These are phyloP conservation scores for Inonotus hispidus DNA, from an alignment of 1,284 basidiomycete species.

Conservation along the genomic window DNA sequence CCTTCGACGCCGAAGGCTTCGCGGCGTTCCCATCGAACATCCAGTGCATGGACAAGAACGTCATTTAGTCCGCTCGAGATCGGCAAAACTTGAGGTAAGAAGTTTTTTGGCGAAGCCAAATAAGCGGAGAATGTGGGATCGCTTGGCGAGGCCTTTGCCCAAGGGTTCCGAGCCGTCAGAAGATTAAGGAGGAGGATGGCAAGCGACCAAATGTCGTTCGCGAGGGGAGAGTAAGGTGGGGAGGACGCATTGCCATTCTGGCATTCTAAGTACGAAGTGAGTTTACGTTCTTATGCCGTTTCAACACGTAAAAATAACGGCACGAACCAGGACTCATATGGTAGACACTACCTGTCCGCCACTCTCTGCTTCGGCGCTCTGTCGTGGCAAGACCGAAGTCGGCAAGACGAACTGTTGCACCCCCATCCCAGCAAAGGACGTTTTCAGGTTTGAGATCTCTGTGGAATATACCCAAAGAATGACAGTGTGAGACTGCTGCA, in stretches of 20 bases:
- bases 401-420: constrained; percentile 59
- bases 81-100: constrained; percentile 66
- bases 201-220: constrained; percentile 90
- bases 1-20: constrained; percentile 16
- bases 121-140: constrained; percentile 75
- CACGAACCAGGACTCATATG: constrained; percentile 75
- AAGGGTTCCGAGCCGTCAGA: constrained; percentile 83
- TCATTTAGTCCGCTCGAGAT: constrained; percentile 56
- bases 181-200: constrained; percentile 84
- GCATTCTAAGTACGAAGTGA: constrained; percentile 49
- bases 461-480: constrained; percentile 71
- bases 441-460: constrained; percentile 90
- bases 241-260: constrained; percentile 49
- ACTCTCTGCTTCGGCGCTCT: constrained; percentile 58
- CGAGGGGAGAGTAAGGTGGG: constrained; percentile 62
- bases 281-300: constrained; percentile 17
- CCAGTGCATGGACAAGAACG: constrained; percentile 41
- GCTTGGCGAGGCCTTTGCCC: constrained; percentile 68
- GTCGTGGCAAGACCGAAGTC: constrained; percentile 85
- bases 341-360: constrained; percentile 75
- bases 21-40: constrained; percentile 18
- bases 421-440: constrained; percentile 62
- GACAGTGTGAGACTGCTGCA: constrained; percentile 72
- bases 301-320: background rate
- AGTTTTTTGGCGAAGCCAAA: constrained; percentile 54